Conservation (phyloP, 441 rosid species). For the Populus hybrid region DNA sequence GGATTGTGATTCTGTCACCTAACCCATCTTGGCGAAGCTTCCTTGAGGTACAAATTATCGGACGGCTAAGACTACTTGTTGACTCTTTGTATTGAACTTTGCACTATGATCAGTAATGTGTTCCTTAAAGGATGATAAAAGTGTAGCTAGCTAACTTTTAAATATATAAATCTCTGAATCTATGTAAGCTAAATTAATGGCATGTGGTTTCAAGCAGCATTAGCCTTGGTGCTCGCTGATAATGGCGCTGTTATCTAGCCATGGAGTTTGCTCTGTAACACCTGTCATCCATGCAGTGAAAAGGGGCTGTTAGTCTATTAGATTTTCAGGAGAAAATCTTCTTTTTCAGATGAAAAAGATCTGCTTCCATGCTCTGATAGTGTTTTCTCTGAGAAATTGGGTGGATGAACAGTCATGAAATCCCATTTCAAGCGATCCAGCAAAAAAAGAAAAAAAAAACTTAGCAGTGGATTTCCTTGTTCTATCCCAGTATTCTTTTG, state of each 20-base stretch:
- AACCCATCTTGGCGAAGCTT: conserved; percentile 12
- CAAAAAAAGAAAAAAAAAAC: background rate
- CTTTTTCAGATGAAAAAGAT: background rate
- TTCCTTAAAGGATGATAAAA: background rate
- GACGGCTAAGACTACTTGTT: background rate
- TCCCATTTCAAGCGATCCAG: background rate
- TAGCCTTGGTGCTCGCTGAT: conserved; percentile 8
- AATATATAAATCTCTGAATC: background rate
- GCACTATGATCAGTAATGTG: too few relatives aligned
- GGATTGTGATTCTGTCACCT: conserved; percentile 1
- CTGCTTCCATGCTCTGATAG: conserved; percentile 4
- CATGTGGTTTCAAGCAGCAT: conserved; percentile 22
- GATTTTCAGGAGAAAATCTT: background rate
- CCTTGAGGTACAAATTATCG: background rate
- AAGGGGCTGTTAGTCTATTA: background rate
- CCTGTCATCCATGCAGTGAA: conserved; percentile 8
- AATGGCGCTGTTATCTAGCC: background rate
- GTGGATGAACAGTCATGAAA: background rate
- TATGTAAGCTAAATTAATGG: conserved; percentile 1
- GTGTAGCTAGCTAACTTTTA: background rate
- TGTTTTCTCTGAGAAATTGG: conserved; percentile 1
- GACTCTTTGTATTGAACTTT: background rate
- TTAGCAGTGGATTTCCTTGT: too few relatives aligned
- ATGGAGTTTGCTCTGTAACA: background rate
- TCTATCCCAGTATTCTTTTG: background rate